Evolutionary conservation across 1,284 basidiomycete species (phyloP).

Genomic region (Sanghuangporus sanghuang): DNA sequence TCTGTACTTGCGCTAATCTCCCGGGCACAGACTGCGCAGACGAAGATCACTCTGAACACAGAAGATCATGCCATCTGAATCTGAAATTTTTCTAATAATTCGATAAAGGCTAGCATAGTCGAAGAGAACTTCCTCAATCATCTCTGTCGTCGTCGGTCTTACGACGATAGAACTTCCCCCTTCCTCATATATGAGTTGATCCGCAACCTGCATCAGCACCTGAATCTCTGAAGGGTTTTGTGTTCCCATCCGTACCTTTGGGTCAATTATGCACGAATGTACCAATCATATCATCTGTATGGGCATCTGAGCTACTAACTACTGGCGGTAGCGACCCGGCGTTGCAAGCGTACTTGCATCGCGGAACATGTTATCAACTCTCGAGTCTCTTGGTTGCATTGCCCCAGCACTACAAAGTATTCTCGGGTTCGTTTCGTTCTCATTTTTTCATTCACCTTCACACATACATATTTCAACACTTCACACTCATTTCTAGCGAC

Average conservation of each 20-base stretch:
- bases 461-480: not conserved
- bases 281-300: not conserved
- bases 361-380: not conserved
- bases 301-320: not conserved
- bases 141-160: not conserved
- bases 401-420: not conserved
- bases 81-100: not conserved
- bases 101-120: not conserved
- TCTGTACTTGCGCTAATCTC: too few species aligned
- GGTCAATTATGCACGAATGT: not conserved
- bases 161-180: not conserved
- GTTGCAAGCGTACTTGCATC: not conserved
- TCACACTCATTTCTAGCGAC: not conserved
- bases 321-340: not conserved
- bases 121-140: not conserved
- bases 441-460: not conserved
- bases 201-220: not conserved
- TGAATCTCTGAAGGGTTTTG: not conserved
- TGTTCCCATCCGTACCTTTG: not conserved
- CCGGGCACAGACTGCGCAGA: too few species aligned
- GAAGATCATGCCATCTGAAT: not conserved
- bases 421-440: not conserved
- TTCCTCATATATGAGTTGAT: slow-evolving; percentile 5
- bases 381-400: not conserved
- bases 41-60: not conserved